Evolutionary conservation across 2,329 filamentous ascomycete species (phyloP), one percentile per base, ranked within the genome.

Genomic region (Pezicula carpinea): DNA sequence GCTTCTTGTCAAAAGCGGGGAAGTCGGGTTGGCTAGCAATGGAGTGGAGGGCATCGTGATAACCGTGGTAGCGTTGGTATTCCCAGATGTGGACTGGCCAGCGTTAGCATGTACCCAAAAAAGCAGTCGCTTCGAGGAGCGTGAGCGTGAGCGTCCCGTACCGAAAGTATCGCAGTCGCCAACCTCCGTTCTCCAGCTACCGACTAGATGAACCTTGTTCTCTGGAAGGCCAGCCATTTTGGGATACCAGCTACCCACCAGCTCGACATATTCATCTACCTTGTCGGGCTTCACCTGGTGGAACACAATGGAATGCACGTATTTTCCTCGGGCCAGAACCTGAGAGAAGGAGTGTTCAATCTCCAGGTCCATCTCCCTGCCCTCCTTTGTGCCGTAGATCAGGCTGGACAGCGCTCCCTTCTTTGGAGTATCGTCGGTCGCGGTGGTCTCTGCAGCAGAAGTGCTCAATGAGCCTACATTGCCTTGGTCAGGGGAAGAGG

Each of bases 171-270:
- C 90, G 66, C 89, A 95, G 61, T 99, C 92, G 52, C 93, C 93
- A 43, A 99, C 91, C 68, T 99, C 93, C 14, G 91, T 96, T 68
- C 92, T 83, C 93, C 93, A 99, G 74, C 92, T 97, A 60, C 93
- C 93, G 5, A 99, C 93, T 48, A 99, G 73, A 67, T 99, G 85
- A 57, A 99, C 92, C 70, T 92, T 92, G 71, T 97, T 96, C 70
- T 93, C 85, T 17, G 87, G 83, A 56, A 83, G 77, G 50, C 79
- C 77, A 39, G 93, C 93, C 78, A 97, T 90, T 64, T 80, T 82
- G 7, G 93, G 92, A 64, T 99, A 99, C 87, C 89, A 97, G 32
- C 79, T 76, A 50, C 93, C 89, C 13, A 97, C 89, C 42, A 97
- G 76, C 49, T 92, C 78, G 43, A 92, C 84, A 64, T 99, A 99